A percentile compares a stretch with the other conserved stretches of the same genome.
These are phyloP conservation scores for Amauroascus niger DNA, from an alignment of 2,329 filamentous ascomycete genomes.

Conservation along the genomic window DNA sequence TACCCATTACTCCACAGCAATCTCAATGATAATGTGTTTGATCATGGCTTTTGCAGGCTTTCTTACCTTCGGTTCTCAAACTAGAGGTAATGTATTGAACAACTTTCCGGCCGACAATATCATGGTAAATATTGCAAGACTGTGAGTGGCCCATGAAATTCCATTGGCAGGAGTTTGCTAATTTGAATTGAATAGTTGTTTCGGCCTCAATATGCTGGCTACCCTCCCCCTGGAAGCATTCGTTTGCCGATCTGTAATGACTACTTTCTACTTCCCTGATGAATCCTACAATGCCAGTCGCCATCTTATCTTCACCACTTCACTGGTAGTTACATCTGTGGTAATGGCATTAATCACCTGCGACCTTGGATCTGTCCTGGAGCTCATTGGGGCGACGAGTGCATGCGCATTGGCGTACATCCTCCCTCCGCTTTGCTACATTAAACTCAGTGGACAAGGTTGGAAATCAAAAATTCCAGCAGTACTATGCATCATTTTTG, in stretches of 20 bases:
- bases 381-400: constrained; percentile 89
- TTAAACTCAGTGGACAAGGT: constrained; percentile 73
- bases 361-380: constrained; percentile 88
- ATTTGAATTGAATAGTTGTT: constrained; percentile 48
- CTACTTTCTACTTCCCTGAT: constrained; percentile 65
- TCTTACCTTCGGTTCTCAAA: constrained; percentile 83
- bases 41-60: constrained; percentile 82
- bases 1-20: constrained; percentile 82
- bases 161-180: constrained; percentile 16
- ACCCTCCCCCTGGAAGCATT: constrained; percentile 94
- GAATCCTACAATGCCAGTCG: constrained; percentile 72
- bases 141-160: constrained; percentile 39
- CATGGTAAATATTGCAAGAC: constrained; percentile 86
- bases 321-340: constrained; percentile 71
- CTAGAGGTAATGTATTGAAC: constrained; percentile 91
- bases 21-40: constrained; percentile 87
- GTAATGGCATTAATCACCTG: constrained; percentile 73
- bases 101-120: constrained; percentile 87
- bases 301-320: constrained; percentile 77
- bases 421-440: constrained; percentile 84
- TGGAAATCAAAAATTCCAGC: constrained; percentile 65
- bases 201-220: constrained; percentile 97
- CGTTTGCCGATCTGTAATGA: constrained; percentile 93
- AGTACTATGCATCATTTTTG: constrained; percentile 66
- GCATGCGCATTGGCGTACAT: constrained; percentile 94